Base-by-base conservation (phyloP, 805 yeast species). In the Myxozyma kluyveri region DNA sequence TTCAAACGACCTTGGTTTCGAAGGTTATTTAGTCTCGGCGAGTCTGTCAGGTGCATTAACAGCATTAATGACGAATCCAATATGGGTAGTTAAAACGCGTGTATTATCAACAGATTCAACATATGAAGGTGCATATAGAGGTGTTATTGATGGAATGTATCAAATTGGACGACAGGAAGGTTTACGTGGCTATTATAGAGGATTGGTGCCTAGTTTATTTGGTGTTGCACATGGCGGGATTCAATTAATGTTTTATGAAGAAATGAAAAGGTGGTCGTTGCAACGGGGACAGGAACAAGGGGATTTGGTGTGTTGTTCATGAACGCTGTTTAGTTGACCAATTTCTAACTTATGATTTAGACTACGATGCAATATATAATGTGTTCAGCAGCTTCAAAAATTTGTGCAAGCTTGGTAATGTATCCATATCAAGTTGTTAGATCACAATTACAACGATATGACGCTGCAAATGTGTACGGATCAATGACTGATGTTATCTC, bases 1-100 rank as follows among this genome's bases (percentile, higher is more conserved):
- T 12, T n/a, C 36, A 3, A n/a, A n/a, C n/a, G 57, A 64, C 6
- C 66, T 78, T 41, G 66, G 69, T 21, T 69, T 81, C 5, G 66
- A 69, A 49, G 73, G 76, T 54, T 80, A 81, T 66, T 61, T 84
- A 26, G 48, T 70, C 2, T 70, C 84, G 43, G 86, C 89, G 1
- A 76, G 81, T 43, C 57, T 75, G 1, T 89, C 97, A 0, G 99
- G 99, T 0, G 63, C 82, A 37, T 63, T 82, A 3, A 88, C 96
- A 0, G 78, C 95, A 0, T 49, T 88, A 0, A 38, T 86, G 14
- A 90, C 99, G 0, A 93, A 89, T 65, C 99, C 99, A 0, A 78
- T 91, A 9, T 91, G 99, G 99, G 96, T 93, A 1, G 67, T 93
- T 18, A 93, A 93, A 68, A 93, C 99, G 0, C 75, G 98, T 56